These are phyloP conservation scores for Suhomyces vadensis DNA, from an alignment of 805 yeast species.

Conservation along the genomic window DNA sequence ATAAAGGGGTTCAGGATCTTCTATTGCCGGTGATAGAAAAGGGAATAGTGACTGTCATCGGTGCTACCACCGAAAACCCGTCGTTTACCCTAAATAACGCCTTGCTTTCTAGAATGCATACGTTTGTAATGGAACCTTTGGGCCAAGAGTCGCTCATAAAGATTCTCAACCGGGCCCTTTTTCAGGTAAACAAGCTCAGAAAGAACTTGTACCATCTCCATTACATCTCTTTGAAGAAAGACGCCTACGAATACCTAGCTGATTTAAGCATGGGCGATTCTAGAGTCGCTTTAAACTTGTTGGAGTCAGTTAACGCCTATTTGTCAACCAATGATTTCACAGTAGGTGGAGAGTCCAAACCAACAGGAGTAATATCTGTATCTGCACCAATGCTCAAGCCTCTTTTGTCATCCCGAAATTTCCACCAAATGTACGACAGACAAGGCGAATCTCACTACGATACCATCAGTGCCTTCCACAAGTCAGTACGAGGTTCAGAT, in stretches of 20 bases:
- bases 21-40: conserved; percentile 44
- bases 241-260: conserved; percentile 66
- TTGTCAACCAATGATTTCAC: conserved; percentile 34
- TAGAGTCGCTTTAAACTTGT: conserved; percentile 72
- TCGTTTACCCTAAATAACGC: conserved; percentile 46
- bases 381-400: conserved; percentile 42
- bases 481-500: conserved; percentile 84
- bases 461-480: conserved; percentile 93
- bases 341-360: conserved; percentile 14
- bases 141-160: conserved; percentile 31
- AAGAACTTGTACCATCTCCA: conserved; percentile 51
- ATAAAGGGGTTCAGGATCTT: conserved; percentile 44
- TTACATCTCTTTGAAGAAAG: conserved; percentile 53
- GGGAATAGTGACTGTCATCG: conserved; percentile 41
- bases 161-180: conserved; percentile 38
- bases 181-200: conserved; percentile 58
- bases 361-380: conserved; percentile 41
- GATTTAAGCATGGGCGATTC: conserved; percentile 87
- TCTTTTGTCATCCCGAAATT: conserved; percentile 43
- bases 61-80: conserved; percentile 67
- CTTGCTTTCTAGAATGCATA: conserved; percentile 44
- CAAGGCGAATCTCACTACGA: conserved; percentile 94
- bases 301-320: conserved; percentile 71
- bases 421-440: conserved; percentile 68
- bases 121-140: conserved; percentile 45